Evolutionary conservation across 1,284 basidiomycete genomes (phyloP).

Genomic region (Neonothopanus nambi): DNA sequence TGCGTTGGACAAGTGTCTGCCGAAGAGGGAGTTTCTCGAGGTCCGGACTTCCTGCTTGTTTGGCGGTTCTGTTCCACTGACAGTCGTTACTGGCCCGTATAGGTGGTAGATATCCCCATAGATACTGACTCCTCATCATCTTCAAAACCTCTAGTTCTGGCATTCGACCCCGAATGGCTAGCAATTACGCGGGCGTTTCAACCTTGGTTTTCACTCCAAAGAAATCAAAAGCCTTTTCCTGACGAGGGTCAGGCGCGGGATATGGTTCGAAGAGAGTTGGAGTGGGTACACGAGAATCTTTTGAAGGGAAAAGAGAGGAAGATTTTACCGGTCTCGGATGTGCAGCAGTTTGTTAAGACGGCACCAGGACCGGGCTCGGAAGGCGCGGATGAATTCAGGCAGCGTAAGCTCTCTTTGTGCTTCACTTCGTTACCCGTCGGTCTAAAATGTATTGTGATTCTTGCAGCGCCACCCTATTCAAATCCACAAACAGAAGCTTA

Average conservation of each 20-base stretch:
- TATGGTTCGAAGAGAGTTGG: slow-evolving; percentile 62
- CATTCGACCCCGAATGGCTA: slow-evolving; percentile 91
- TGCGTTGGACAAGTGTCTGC: slow-evolving; percentile 92
- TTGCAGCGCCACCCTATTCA: slow-evolving; percentile 73
- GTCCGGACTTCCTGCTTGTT: slow-evolving; percentile 39
- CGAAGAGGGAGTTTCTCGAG: slow-evolving; percentile 83
- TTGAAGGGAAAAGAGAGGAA: slow-evolving; percentile 22
- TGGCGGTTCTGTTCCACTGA: not conserved
- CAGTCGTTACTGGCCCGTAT: slow-evolving; percentile 9
- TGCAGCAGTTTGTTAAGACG: slow-evolving; percentile 75
- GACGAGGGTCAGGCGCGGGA: slow-evolving; percentile 54
- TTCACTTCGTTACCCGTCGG: not conserved
- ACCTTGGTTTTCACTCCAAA: slow-evolving; percentile 64
- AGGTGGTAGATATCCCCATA: slow-evolving; percentile 65
- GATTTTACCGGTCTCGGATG: slow-evolving; percentile 45
- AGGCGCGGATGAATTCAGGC: slow-evolving; percentile 28
- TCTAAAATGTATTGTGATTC: slow-evolving; percentile 15
- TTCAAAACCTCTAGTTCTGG: slow-evolving; percentile 37
- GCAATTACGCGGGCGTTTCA: slow-evolving; percentile 90
- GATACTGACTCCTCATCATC: slow-evolving; percentile 9
- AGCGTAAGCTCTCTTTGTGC: slow-evolving; percentile 8
- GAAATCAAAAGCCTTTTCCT: slow-evolving; percentile 56
- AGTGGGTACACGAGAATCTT: slow-evolving; percentile 61
- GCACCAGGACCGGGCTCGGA: slow-evolving; percentile 63
- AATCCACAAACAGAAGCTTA: slow-evolving; percentile 93